phyloP scores from a whole-genome alignment of 345 rosid genomes.

The Aquilaria yunnanensis region DNA sequence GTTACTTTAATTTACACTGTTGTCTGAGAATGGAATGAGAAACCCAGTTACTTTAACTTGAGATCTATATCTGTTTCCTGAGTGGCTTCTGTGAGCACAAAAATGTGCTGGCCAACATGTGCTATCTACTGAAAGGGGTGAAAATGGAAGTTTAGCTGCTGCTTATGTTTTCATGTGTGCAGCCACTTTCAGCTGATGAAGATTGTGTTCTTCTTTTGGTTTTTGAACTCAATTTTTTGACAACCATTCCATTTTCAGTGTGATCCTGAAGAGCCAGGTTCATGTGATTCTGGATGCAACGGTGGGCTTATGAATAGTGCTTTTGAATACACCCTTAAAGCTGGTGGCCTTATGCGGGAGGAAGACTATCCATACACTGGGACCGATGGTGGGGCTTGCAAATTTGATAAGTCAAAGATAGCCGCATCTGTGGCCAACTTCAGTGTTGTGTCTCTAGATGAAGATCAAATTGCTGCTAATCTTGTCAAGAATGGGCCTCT shows the following conservation, averaged over 20 bases:
- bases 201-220: background rate
- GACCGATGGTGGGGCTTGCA: constrained; percentile 55
- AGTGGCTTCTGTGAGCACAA: no score
- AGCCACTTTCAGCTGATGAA: no score
- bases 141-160: no score
- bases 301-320: constrained; percentile 97
- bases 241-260: constrained; percentile 41
- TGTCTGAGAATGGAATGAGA: no score
- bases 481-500: constrained; percentile 91
- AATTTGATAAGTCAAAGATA: constrained; percentile 74
- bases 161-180: no score
- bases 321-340: constrained; percentile 72
- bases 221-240: background rate
- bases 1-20: no score
- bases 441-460: constrained; percentile 77
- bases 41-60: no score
- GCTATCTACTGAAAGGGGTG: no score
- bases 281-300: constrained; percentile 85
- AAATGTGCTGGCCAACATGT: no score
- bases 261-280: constrained; percentile 73
- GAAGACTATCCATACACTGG: constrained; percentile 91
- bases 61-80: no score
- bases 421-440: constrained; percentile 82
- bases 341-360: constrained; percentile 91
- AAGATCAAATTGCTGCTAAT: constrained; percentile 91